Evolutionary conservation across 2,329 filamentous ascomycete species (phyloP).

Genomic region (Triangularia verruculosa): DNA sequence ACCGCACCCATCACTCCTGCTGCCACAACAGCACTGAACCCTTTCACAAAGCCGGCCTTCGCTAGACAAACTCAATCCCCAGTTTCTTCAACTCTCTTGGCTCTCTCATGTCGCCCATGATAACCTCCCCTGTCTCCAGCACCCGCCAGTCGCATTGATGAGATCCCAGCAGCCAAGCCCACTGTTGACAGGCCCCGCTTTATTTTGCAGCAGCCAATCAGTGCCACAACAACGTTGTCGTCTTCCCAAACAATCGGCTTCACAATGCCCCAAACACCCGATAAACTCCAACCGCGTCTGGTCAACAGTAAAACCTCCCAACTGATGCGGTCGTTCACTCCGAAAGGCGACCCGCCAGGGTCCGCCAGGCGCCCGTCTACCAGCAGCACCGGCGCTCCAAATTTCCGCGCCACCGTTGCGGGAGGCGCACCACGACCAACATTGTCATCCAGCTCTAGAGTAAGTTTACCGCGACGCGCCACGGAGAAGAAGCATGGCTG

Average conservation of each 20-base stretch:
- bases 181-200: neutral
- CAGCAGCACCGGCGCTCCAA: slow-evolving; percentile 24
- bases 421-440: slow-evolving; percentile 29
- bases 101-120: neutral
- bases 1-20: neutral
- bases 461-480: slow-evolving; percentile 22
- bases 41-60: neutral
- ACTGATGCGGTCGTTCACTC: slow-evolving; percentile 27
- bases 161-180: neutral
- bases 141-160: neutral
- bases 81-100: neutral
- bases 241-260: slow-evolving; percentile 15
- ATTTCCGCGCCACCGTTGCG: slow-evolving; percentile 29
- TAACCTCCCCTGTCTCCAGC: neutral
- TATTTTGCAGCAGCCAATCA: slow-evolving; percentile 15
- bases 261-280: slow-evolving; percentile 18
- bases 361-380: slow-evolving; percentile 26
- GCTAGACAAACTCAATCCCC: neutral
- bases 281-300: slow-evolving; percentile 15
- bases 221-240: neutral
- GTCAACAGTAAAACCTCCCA: slow-evolving; percentile 7
- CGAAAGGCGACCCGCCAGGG: slow-evolving; percentile 30
- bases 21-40: neutral
- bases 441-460: slow-evolving; percentile 31
- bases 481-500: neutral